These are phyloP conservation scores for Larix sibirica DNA, from an alignment of 83 land plant species.

Conservation along the genomic window DNA sequence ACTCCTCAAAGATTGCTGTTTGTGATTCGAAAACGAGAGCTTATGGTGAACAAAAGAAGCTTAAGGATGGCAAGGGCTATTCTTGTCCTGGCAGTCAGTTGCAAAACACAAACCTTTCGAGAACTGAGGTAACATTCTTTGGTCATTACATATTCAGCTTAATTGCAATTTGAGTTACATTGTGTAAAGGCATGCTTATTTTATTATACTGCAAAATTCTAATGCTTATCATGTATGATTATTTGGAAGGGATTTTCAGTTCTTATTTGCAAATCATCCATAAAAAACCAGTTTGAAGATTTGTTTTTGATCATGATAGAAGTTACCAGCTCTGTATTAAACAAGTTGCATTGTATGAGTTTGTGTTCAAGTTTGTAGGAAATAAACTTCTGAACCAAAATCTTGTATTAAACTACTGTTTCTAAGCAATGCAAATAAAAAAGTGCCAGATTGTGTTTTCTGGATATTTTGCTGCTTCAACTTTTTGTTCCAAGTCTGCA, in stretches of 20 bases:
- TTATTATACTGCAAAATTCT: not conserved
- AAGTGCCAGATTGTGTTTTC: not conserved
- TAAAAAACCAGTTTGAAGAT: not conserved
- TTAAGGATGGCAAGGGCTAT: conserved; percentile 1
- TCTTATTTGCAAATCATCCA: no score
- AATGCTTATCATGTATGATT: not conserved
- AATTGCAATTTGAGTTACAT: not conserved
- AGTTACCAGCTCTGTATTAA: not conserved
- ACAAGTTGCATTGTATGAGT: not conserved
- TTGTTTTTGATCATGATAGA: not conserved
- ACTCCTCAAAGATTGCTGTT: not conserved
- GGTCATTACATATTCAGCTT: not conserved
- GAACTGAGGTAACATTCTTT: conserved; percentile 6
- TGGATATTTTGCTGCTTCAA: not conserved
- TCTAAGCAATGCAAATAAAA: not conserved
- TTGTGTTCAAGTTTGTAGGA: not conserved
- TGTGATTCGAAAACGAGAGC: not conserved
- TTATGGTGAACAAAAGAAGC: not conserved
- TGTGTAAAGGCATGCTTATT: not conserved
- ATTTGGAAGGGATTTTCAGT: not conserved
- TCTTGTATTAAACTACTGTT: not conserved
- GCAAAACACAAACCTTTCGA: not conserved
- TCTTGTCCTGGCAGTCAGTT: not conserved
- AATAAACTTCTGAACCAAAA: not conserved
- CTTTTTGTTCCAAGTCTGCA: not conserved